Percentiles rank a stretch among this genome's conserved stretches.
Evolutionary conservation across 345 rosid species (phyloP).

Genomic region (Trapa bicornis): DNA sequence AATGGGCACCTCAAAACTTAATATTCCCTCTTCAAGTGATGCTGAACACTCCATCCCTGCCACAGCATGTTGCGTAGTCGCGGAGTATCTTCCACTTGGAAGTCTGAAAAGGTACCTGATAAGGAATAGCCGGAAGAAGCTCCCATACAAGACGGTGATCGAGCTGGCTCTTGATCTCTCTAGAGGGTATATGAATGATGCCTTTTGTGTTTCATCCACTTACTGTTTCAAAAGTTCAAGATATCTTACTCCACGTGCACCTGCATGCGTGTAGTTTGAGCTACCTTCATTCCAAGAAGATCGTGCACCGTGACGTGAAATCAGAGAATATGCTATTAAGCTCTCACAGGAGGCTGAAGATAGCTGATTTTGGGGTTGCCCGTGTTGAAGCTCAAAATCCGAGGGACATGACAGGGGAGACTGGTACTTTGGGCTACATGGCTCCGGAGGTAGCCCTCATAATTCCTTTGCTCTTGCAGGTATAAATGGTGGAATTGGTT

Average conservation of each 20-base stretch:
- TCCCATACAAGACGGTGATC: constrained; percentile 26
- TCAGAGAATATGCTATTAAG: constrained; percentile 38
- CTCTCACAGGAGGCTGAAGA: constrained; percentile 24
- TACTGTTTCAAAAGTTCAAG: not conserved
- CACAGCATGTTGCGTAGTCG: constrained; percentile 40
- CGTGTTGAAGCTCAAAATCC: constrained; percentile 46
- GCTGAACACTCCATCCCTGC: constrained; percentile 15
- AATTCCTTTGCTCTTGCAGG: not conserved
- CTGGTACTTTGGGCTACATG: constrained; percentile 45
- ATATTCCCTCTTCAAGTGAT: constrained; percentile 16
- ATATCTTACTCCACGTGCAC: not conserved
- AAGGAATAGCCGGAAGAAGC: constrained; percentile 31
- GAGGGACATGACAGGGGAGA: constrained; percentile 42
- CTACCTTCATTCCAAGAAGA: constrained; percentile 42
- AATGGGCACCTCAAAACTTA: constrained; percentile 38
- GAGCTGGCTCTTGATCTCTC: constrained; percentile 41
- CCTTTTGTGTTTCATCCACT: not conserved
- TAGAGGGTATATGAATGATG: constrained; percentile 22
- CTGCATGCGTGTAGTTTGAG: constrained; percentile 24
- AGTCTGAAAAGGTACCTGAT: constrained; percentile 33
- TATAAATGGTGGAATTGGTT: not conserved
- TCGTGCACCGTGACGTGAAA: constrained; percentile 42
- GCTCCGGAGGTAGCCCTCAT: constrained; percentile 31
- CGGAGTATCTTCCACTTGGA: constrained; percentile 35
- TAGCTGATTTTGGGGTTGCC: constrained; percentile 48